Conservation (phyloP, 78 protist genomes). For the Isochrysis galbana region DNA sequence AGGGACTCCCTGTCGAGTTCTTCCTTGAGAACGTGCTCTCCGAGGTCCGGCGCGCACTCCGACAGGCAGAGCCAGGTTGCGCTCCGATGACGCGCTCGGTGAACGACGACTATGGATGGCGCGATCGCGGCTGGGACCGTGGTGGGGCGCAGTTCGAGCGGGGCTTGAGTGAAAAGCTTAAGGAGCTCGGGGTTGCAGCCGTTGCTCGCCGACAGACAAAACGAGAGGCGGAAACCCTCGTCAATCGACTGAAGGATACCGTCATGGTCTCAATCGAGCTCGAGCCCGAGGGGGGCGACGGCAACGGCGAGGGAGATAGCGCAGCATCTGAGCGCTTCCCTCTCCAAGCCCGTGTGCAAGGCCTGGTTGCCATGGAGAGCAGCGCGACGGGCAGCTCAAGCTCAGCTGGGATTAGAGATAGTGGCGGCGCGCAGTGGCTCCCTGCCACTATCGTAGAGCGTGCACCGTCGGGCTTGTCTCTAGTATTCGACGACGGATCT, state of each 20-base stretch:
- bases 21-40: not conserved
- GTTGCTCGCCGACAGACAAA: slow-evolving; percentile 8
- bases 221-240: slow-evolving; percentile 13
- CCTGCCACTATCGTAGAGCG: not conserved
- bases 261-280: not conserved
- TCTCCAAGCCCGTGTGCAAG: not conserved
- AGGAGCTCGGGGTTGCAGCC: not conserved
- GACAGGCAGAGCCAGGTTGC: not conserved
- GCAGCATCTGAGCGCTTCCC: not conserved
- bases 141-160: slow-evolving; percentile 27
- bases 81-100: slow-evolving; percentile 9
- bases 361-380: not conserved
- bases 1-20: slow-evolving; percentile 14
- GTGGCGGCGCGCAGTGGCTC: not conserved
- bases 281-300: not conserved
- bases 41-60: slow-evolving; percentile 14
- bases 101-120: slow-evolving; percentile 8
- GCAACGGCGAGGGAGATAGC: not conserved
- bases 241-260: not conserved
- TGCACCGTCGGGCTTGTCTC: not conserved
- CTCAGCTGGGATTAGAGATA: not conserved
- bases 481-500: not conserved
- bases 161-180: not conserved
- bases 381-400: not conserved
- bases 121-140: slow-evolving; percentile 36